Evolutionary conservation across 2,329 filamentous ascomycete genomes (phyloP), one percentile per base, ranked within the genome.

Genomic region (Colletotrichum sp.): DNA sequence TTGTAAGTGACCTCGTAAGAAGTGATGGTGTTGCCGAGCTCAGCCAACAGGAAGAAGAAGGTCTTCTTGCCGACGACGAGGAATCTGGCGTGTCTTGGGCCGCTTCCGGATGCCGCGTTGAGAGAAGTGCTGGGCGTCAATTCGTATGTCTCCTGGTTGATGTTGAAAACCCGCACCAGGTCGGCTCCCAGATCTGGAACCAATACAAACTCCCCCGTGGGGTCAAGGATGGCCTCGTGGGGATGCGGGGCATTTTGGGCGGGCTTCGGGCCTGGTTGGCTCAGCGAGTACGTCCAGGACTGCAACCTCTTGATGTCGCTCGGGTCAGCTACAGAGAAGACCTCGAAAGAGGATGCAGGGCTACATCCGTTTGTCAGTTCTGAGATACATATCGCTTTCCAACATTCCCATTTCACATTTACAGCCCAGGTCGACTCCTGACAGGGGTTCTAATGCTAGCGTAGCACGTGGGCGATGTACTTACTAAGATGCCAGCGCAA

Each of bases 1-100:
- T 81, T 82, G 80, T 94, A 94, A 1, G 79, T 81, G 39, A 93
- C 89, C 60, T 87, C 82, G 80, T 91, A 94, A 16, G 87, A 88
- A 8, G 88, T 84, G 71, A 94, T 86, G 7, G 84, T 87, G 81
- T 91, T 93, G 60, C 84, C 82, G 66, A 94, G 84, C 83, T 95
- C 93, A 62, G 88, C 88, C 16, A 90, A 86, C 3, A 94, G 81
- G 80, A 92, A 93, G 80, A 92, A 87, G 81, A 87, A 91, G 1
- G 87, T 90, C 78, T 85, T 87, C 65, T 82, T 78, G 64, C 79
- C 79, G 69, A 79, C 81, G 80, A 88, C 82, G 56, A 85, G 86
- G 85, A 13, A 88, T 88, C 80, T 95, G 92, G 48, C 93, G 87
- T 74, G 71, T 34, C 71, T 56, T 12, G 71, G 67, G 4, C 71